phyloP scores from a whole-genome alignment of 129 eudicot species.

The Flaveria linearis region DNA sequence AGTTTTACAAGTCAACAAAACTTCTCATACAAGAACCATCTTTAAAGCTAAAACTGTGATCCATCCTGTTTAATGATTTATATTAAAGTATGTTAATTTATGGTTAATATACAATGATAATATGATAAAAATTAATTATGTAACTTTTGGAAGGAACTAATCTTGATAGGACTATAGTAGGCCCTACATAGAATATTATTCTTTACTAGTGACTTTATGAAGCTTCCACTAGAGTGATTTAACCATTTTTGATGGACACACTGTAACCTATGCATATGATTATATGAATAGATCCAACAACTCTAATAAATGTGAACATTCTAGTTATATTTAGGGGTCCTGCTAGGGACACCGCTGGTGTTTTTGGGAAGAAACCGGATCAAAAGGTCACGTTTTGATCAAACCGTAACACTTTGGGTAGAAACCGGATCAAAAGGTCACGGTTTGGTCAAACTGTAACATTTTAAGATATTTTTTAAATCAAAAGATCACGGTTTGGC shows the following conservation, averaged over 20 bases:
- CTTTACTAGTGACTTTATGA: slow-evolving; percentile 1
- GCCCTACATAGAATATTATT: neutral
- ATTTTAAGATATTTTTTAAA: too few relatives aligned
- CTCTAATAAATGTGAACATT: neutral
- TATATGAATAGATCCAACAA: neutral
- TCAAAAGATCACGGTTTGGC: too few relatives aligned
- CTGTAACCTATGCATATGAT: neutral
- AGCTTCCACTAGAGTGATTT: neutral
- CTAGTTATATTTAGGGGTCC: neutral
- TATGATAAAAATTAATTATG: neutral
- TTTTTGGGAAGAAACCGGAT: too few relatives aligned
- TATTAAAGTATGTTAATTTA: neutral
- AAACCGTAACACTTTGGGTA: too few relatives aligned
- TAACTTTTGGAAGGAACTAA: neutral
- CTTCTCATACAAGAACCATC: slow-evolving; percentile 14
- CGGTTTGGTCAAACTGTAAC: too few relatives aligned
- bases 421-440: too few relatives aligned
- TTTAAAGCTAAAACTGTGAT: neutral
- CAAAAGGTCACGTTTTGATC: too few relatives aligned
- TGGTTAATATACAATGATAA: neutral
- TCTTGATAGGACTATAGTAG: neutral
- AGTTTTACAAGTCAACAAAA: slow-evolving; percentile 2
- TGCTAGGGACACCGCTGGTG: too few relatives aligned
- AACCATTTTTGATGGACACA: slow-evolving; percentile 2
- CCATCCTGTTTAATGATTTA: neutral